Evolutionary conservation across 345 rosid genomes (phyloP).

Genomic region (Bruguiera sexangula): DNA sequence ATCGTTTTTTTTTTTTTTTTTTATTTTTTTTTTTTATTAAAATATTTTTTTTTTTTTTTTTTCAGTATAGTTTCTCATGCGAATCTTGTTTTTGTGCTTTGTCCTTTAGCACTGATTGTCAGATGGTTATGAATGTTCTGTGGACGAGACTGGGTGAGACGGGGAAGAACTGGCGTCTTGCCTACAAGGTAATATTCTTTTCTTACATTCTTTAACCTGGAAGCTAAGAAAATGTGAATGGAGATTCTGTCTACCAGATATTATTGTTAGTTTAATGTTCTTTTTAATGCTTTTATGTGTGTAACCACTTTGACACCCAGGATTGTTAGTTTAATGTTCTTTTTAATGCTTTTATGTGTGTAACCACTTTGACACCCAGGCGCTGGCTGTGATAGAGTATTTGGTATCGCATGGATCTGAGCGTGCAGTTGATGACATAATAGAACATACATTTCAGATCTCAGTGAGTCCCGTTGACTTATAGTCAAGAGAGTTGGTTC

Average conservation of each 20-base stretch:
- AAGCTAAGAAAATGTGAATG: background rate
- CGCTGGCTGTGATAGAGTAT: slow-evolving; percentile 87
- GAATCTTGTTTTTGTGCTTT: slow-evolving; percentile 22
- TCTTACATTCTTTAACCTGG: slow-evolving; percentile 9
- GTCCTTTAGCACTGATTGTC: slow-evolving; percentile 75
- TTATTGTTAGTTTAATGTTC: slow-evolving; percentile 10
- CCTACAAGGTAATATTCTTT: slow-evolving; percentile 64
- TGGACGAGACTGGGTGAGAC: slow-evolving; percentile 90
- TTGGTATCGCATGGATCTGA: slow-evolving; percentile 97
- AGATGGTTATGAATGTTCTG: slow-evolving; percentile 88
- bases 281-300: slow-evolving; percentile 7
- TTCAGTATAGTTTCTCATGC: background rate
- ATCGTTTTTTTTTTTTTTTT: too few relatives aligned
- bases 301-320: slow-evolving; percentile 37
- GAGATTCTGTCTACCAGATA: slow-evolving; percentile 2
- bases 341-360: slow-evolving; percentile 6
- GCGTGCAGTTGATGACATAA: slow-evolving; percentile 92
- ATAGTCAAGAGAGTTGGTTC: slow-evolving; percentile 9
- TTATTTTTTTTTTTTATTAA: background rate
- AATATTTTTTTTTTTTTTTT: background rate
- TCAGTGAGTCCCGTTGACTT: slow-evolving; percentile 55
- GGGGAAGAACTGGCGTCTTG: slow-evolving; percentile 98
- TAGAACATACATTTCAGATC: slow-evolving; percentile 93
- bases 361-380: slow-evolving; percentile 42
- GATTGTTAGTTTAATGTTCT: slow-evolving; percentile 22